phyloP scores from a whole-genome alignment of 2,329 filamentous ascomycete genomes.

The Cercospora sp. region DNA sequence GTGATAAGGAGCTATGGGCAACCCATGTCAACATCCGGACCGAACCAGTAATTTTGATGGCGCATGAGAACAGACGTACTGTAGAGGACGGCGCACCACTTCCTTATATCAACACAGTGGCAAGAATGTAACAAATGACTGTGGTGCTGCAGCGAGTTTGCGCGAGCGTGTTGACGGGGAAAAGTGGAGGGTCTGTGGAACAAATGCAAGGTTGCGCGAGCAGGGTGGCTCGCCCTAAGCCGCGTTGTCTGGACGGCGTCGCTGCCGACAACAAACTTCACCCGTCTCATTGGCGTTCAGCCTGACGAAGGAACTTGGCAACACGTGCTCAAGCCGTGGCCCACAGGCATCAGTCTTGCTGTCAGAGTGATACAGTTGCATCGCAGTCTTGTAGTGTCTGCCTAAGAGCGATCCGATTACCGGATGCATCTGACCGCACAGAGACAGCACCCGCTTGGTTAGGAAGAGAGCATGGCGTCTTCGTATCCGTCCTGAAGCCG shows the following conservation, averaged over 20 bases:
- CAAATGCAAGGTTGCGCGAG: slow-evolving; percentile 1
- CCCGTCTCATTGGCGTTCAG: not conserved
- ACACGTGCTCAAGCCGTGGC: not conserved
- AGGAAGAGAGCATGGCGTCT: not conserved
- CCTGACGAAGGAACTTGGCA: slow-evolving; percentile 1
- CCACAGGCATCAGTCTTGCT: not conserved
- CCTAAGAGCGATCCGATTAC: not conserved
- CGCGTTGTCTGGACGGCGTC: slow-evolving; percentile 5
- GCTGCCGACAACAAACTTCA: not conserved
- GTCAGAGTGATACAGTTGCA: not conserved
- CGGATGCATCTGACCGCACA: not conserved
- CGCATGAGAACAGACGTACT: slow-evolving; percentile 3
- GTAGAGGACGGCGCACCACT: not conserved
- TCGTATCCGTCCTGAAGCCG: not conserved
- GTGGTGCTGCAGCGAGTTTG: slow-evolving; percentile 2
- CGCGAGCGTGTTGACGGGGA: not conserved
- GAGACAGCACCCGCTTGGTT: not conserved
- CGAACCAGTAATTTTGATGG: not conserved
- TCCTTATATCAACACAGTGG: not conserved
- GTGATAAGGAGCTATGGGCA: slow-evolving; percentile 15
- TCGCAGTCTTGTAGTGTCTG: not conserved
- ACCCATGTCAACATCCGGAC: slow-evolving; percentile 3
- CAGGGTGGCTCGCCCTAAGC: slow-evolving; percentile 4
- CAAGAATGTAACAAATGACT: not conserved
- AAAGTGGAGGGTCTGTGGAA: slow-evolving; percentile 1